Conservation (phyloP, 768 basidiomycete species). For the Strobilomyces echinocephalus region DNA sequence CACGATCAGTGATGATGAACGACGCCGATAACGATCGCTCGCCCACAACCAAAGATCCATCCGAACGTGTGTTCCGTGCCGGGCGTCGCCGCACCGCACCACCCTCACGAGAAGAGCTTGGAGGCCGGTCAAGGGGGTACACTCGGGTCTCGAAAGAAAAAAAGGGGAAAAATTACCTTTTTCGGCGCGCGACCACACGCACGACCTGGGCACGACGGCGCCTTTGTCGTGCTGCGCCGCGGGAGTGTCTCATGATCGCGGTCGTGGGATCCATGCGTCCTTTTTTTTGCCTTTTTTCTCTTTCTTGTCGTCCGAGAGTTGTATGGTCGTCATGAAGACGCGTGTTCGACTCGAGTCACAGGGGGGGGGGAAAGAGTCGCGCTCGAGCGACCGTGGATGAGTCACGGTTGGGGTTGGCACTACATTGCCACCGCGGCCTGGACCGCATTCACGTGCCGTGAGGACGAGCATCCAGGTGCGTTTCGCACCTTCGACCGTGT, state of each 20-base stretch:
- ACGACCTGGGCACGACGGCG: constrained; percentile 61
- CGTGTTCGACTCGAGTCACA: too few relatives aligned
- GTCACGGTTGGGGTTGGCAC: too few relatives aligned
- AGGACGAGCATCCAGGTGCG: not conserved
- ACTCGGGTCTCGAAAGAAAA: constrained; percentile 79
- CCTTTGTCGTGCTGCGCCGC: constrained; percentile 55
- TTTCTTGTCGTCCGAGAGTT: not conserved
- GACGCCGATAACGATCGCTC: not conserved
- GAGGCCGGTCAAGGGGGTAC: constrained; percentile 28
- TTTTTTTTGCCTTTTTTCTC: not conserved
- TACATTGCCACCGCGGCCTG: not conserved
- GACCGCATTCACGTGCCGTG: too few relatives aligned
- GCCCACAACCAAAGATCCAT: not conserved
- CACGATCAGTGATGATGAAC: not conserved
- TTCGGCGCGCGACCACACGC: constrained; percentile 34
- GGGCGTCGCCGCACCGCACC: not conserved
- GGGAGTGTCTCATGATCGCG: constrained; percentile 32
- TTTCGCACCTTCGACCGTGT: not conserved
- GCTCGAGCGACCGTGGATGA: too few relatives aligned
- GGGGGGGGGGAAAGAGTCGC: too few relatives aligned
- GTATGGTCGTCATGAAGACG: not conserved
- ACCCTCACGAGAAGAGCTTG: too few relatives aligned
- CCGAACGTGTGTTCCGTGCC: not conserved
- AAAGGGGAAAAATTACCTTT: constrained; percentile 69
- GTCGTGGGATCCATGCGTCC: constrained; percentile 50